Evolutionary conservation across 1,139 yeast species (phyloP), one percentile per base, ranked within the genome.

Genomic region (Suhomyces atakaporum): DNA sequence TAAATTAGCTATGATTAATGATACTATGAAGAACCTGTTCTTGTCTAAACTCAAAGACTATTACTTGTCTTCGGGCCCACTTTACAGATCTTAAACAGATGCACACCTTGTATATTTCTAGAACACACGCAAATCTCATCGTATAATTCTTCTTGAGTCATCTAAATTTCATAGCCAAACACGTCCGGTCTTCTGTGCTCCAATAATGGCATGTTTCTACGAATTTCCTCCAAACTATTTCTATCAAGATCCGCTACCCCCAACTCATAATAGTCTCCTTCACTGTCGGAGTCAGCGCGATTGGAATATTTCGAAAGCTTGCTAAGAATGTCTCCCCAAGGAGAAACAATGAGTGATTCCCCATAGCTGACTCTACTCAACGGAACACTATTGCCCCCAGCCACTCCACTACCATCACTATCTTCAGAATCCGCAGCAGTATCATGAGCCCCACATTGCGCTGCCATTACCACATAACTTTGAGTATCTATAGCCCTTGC

Each of bases 401-500:
- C 20, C 20, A 18, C 12, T 7, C 19, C 24, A 15, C 20, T 11
- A 13, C 56, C 67, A n/a, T 56, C 64, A 21, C 56, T 66, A 2
- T 11, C 29, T 7, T 61, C 56, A 16, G 43, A 37, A 22, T 56
- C 63, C 1, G 56, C 60, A n/a, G 62, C 58, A 0, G 74, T 69
- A 36, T 73, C 69, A 57, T 92, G 97, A 22, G 68, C 66, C 2
- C 97, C 97, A 39, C 81, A 78, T 56, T 90, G 97, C 0, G 95
- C 97, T 0, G 97, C 92, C 84, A 90, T 81, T 4, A 92, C 69
- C 2, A 92, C 95, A 58, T 75, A 92, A 49, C 86, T 72, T 57
- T 92, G 97, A 1, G 92, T 77, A 54, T 89, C 96, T 16, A 92
- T 73, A 2, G 97, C 97, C 31, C 97, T 67, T 0, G 95, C 82